Evolutionary conservation across 805 yeast species (phyloP).

Genomic region (Lachancea cidri): DNA sequence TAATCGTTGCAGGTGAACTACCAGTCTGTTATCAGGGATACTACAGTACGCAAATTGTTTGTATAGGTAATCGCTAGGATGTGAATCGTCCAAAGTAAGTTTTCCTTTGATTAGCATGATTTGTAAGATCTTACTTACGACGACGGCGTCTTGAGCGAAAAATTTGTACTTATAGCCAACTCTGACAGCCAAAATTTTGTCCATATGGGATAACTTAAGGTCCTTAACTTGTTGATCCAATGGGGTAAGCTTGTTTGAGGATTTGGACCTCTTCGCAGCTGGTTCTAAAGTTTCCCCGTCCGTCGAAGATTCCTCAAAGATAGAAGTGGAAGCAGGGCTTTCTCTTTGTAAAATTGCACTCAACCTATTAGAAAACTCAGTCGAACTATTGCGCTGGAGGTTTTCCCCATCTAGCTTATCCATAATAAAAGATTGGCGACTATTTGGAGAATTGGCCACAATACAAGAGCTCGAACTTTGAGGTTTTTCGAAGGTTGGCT

Average conservation of each 20-base stretch:
- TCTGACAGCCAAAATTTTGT: slow-evolving; percentile 73
- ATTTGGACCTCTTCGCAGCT: slow-evolving; percentile 2
- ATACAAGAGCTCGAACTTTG: no score
- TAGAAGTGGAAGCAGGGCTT: background rate
- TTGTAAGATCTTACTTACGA: slow-evolving; percentile 59
- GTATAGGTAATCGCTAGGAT: slow-evolving; percentile 45
- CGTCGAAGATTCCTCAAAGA: background rate
- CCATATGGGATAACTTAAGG: slow-evolving; percentile 54
- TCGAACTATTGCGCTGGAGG: no score
- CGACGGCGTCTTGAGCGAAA: slow-evolving; percentile 77
- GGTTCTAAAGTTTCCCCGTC: slow-evolving; percentile 6
- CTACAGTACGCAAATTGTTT: slow-evolving; percentile 75
- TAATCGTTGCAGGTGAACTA: slow-evolving; percentile 69
- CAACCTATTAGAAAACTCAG: slow-evolving; percentile 8
- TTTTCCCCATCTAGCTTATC: no score
- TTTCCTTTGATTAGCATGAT: slow-evolving; percentile 73
- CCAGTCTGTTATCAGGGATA: slow-evolving; percentile 73
- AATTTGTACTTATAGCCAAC: slow-evolving; percentile 91
- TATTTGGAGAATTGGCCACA: no score
- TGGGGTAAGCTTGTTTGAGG: slow-evolving; percentile 50
- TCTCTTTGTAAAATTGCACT: slow-evolving; percentile 8
- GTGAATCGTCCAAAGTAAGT: slow-evolving; percentile 44
- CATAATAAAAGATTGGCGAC: no score
- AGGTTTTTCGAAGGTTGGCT: no score
- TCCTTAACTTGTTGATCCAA: slow-evolving; percentile 72